Conservation (phyloP, 306 rosid species). For the Prunus mongolica region DNA sequence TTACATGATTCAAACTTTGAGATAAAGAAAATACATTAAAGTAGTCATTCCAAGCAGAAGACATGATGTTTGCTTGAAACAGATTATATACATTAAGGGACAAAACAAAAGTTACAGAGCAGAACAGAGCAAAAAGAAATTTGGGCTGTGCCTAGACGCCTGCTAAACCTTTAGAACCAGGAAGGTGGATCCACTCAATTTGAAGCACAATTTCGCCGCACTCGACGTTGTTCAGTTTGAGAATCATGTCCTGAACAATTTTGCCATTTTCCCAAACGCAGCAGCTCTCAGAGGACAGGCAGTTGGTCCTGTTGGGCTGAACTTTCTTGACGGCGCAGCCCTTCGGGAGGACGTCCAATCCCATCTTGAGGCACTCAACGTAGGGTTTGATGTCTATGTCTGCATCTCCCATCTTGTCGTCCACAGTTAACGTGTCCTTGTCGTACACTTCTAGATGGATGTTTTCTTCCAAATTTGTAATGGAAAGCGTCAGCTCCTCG, state of each 20-base stretch:
- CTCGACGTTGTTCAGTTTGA: slow-evolving; percentile 69
- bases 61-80: background rate
- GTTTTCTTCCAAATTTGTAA: slow-evolving; percentile 39
- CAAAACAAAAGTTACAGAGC: background rate
- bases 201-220: slow-evolving; percentile 59
- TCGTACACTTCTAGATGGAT: slow-evolving; percentile 61
- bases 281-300: slow-evolving; percentile 62
- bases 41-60: background rate
- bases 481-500: slow-evolving; percentile 68
- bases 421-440: slow-evolving; percentile 58
- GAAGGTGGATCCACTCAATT: slow-evolving; percentile 59
- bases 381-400: slow-evolving; percentile 70
- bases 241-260: slow-evolving; percentile 60
- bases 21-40: background rate
- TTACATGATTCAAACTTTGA: background rate
- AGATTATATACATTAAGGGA: background rate
- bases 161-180: slow-evolving; percentile 40
- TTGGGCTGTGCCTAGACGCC: background rate
- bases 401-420: slow-evolving; percentile 88
- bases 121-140: background rate
- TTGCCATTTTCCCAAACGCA: slow-evolving; percentile 60
- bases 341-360: slow-evolving; percentile 43
- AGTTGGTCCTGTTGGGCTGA: slow-evolving; percentile 46
- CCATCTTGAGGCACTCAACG: slow-evolving; percentile 43
- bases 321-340: slow-evolving; percentile 61